These are phyloP conservation scores for Funneliformis caledonium DNA, from an alignment of 371 early-diverging fungal species.

Conservation along the genomic window DNA sequence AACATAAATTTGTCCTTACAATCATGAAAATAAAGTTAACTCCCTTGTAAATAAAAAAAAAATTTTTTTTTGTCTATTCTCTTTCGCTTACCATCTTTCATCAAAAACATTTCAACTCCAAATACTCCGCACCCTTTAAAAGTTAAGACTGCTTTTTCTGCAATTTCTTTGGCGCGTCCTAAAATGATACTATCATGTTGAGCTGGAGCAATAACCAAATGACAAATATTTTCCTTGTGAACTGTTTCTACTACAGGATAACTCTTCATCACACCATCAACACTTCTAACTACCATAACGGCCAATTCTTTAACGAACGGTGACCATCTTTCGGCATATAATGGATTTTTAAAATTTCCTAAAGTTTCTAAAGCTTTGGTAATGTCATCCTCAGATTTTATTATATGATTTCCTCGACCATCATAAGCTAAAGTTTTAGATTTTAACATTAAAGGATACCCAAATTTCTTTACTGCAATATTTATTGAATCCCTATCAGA, in stretches of 20 bases:
- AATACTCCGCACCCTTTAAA: conserved; percentile 91
- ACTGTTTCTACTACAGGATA: conserved; percentile 97
- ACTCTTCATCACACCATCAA: conserved; percentile 76
- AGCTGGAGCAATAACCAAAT: conserved; percentile 94
- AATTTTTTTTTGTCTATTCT: background rate
- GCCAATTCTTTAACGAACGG: conserved; percentile 91
- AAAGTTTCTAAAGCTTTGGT: conserved; percentile 58
- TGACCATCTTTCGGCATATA: conserved; percentile 96
- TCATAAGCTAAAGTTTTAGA: conserved; percentile 94
- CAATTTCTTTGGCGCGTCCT: conserved; percentile 74
- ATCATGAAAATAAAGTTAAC: conserved; percentile 6
- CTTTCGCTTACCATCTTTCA: conserved; percentile 69
- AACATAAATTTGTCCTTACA: conserved; percentile 69
- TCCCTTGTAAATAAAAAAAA: background rate
- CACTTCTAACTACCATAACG: conserved; percentile 91
- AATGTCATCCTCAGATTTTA: conserved; percentile 69
- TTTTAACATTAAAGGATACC: conserved; percentile 95
- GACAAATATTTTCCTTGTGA: conserved; percentile 93
- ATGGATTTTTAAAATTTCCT: conserved; percentile 52
- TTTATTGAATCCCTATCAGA: conserved; percentile 55
- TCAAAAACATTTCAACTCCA: conserved; percentile 96
- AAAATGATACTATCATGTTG: conserved; percentile 68
- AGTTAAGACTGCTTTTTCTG: conserved; percentile 78
- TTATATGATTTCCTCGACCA: conserved; percentile 91
- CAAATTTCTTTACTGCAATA: conserved; percentile 67